Conservation (phyloP, 495 filamentous ascomycete species). For the Friedmanniomyces simplex region DNA sequence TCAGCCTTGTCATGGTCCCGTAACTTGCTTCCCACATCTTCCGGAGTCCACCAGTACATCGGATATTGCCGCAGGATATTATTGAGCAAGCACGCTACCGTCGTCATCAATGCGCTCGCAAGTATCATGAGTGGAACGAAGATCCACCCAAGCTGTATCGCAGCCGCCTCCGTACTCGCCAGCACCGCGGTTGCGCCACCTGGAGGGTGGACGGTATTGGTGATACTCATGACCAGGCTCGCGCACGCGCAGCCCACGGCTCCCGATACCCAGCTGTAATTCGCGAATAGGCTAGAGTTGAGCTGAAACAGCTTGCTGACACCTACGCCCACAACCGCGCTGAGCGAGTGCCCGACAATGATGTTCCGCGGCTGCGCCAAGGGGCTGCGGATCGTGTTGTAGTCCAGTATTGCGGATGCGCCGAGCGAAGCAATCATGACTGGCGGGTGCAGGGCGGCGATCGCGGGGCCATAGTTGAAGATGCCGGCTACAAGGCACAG, state of each 20-base stretch:
- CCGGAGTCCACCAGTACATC: slow-evolving; percentile 64
- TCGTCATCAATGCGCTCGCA: slow-evolving; percentile 54
- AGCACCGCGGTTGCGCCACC: slow-evolving; percentile 80
- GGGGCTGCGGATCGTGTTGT: slow-evolving; percentile 54
- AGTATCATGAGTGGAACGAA: slow-evolving; percentile 58
- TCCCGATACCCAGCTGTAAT: slow-evolving; percentile 55
- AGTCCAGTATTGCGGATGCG: slow-evolving; percentile 31
- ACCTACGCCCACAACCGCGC: slow-evolving; percentile 53
- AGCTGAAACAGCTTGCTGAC: slow-evolving; percentile 66
- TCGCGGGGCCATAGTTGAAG: slow-evolving; percentile 17
- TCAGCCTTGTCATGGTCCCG: slow-evolving; percentile 20
- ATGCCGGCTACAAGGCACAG: slow-evolving; percentile 23
- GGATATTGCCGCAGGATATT: slow-evolving; percentile 71
- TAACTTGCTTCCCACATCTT: slow-evolving; percentile 19
- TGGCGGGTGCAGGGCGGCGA: slow-evolving; percentile 22
- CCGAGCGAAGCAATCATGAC: slow-evolving; percentile 23
- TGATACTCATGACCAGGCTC: slow-evolving; percentile 62
- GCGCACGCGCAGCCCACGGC: slow-evolving; percentile 60
- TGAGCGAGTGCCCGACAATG: slow-evolving; percentile 60
- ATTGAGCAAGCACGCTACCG: slow-evolving; percentile 57
- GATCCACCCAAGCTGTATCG: slow-evolving; percentile 59
- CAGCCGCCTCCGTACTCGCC: slow-evolving; percentile 50
- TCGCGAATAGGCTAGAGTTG: slow-evolving; percentile 35
- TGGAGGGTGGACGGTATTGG: slow-evolving; percentile 74
- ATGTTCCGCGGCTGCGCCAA: slow-evolving; percentile 74